Percentiles rank a stretch among this genome's conserved stretches.
Evolutionary conservation across 2,329 filamentous ascomycete genomes (phyloP).

Genomic region (Myriosclerotinia scirpicola): DNA sequence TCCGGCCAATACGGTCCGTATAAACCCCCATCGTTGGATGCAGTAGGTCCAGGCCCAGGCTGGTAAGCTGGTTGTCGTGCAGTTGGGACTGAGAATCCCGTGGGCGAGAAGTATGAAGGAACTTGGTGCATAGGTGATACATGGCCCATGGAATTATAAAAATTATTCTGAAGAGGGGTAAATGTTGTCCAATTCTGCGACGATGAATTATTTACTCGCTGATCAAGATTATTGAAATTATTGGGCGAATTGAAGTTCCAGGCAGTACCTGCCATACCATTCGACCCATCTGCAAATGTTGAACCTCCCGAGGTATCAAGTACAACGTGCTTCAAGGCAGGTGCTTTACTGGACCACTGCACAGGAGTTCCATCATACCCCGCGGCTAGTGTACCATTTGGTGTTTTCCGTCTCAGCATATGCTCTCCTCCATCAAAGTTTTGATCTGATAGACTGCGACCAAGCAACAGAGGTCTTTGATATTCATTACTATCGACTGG

Average conservation of each 20-base stretch:
- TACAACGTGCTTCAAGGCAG: slow-evolving; percentile 80
- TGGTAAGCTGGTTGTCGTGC: slow-evolving; percentile 60
- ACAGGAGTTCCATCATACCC: slow-evolving; percentile 84
- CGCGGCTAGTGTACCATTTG: slow-evolving; percentile 86
- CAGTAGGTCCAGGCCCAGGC: slow-evolving; percentile 56
- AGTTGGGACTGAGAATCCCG: slow-evolving; percentile 53
- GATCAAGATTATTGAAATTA: slow-evolving; percentile 28
- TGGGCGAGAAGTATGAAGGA: slow-evolving; percentile 39
- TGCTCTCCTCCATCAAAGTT: slow-evolving; percentile 46
- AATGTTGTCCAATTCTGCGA: slow-evolving; percentile 16
- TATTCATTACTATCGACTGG: slow-evolving; percentile 33
- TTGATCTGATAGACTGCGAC: slow-evolving; percentile 47
- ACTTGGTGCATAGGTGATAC: slow-evolving; percentile 32
- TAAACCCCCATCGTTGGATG: slow-evolving; percentile 55
- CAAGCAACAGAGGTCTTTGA: slow-evolving; percentile 26
- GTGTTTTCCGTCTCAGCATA: slow-evolving; percentile 86
- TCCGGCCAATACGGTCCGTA: slow-evolving; percentile 65
- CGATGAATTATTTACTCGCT: slow-evolving; percentile 16
- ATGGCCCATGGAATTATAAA: slow-evolving; percentile 34
- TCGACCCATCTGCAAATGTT: slow-evolving; percentile 25
- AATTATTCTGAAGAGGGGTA: slow-evolving; percentile 32
- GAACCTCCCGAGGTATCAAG: slow-evolving; percentile 55
- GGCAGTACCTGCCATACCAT: slow-evolving; percentile 6
- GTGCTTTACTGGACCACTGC: slow-evolving; percentile 70
- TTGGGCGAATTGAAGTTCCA: slow-evolving; percentile 17